Evolutionary conservation across 352 stramenopile species (phyloP), one percentile per base, ranked within the genome.

Genomic region (Lagenidium giganteum): DNA sequence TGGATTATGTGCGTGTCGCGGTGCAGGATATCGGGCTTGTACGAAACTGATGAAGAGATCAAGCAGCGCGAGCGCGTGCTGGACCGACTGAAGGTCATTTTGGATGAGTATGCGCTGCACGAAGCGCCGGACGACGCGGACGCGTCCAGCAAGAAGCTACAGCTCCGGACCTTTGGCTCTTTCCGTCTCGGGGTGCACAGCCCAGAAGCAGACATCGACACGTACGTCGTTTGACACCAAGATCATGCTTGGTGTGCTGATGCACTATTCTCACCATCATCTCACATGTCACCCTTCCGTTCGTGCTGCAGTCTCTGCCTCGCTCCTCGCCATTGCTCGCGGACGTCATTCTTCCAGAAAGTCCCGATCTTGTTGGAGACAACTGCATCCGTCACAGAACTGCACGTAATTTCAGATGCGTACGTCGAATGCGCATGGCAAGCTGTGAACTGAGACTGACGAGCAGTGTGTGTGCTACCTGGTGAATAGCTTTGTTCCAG

Each of bases 131-230:
- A 48, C 28, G 72, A 93, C 43, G 29, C 51, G 0, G 57, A 85
- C 7, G 63, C 68, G 2, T 39, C 54, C 6, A 33, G 30, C 16
- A 78, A 57, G 48, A 47, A 55, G 26, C 17, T 92, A 39, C 63
- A 90, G 42, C 50, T 98, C 9, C 70, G 83, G 27, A 95, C 86
- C 3, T 98, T 98, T 67, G 95, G 95, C 29, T 98, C 90, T 0
- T 95, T 85, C 35, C 67, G 81, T 5, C 73, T 97, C 3, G 76
- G 77, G 17, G 84, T 95, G 3, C 84, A 97, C 50, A 88, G 73
- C 24, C 70, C 64, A 14, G 83, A 95, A 12, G 80, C 83, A 1
- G 83, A 95, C 46, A 95, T 95, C 37, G 83, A 95, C 51, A 80
- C 73, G 80, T 92, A 60, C 29, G 67, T 54, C 8, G 18, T 13